Percentiles rank a stretch among this genome's conserved stretches.
These are phyloP conservation scores for Fusarium sp. DNA, from an alignment of 2,329 filamentous ascomycete species.

Conservation along the genomic window DNA sequence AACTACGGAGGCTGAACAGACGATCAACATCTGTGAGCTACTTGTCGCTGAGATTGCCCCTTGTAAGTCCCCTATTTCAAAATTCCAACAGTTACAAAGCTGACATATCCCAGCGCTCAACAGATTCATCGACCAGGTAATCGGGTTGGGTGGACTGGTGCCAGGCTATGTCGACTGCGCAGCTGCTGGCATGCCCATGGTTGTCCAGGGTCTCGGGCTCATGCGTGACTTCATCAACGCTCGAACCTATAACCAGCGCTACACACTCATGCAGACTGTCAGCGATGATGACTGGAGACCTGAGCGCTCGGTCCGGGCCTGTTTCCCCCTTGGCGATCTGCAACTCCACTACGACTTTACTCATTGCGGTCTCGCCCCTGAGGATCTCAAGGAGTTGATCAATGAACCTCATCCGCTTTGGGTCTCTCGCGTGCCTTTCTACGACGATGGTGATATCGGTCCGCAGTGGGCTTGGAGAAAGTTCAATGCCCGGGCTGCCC, in stretches of 20 bases:
- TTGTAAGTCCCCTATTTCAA: not conserved
- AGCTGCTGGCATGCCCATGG: not conserved
- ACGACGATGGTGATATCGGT: constrained; percentile 12
- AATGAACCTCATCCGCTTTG: not conserved
- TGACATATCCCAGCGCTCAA: constrained; percentile 6
- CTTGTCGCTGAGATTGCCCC: constrained; percentile 6
- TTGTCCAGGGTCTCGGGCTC: not conserved
- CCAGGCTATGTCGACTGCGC: not conserved
- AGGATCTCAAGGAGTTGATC: not conserved
- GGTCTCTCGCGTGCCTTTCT: constrained; percentile 17
- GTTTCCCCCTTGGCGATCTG: not conserved
- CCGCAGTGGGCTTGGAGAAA: constrained; percentile 4
- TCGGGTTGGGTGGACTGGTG: constrained; percentile 5
- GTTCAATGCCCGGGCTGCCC: not conserved
- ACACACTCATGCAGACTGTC: not conserved
- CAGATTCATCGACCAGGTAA: constrained; percentile 14
- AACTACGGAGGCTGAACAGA: constrained; percentile 8
- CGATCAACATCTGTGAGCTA: not conserved
- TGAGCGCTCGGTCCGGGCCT: not conserved
- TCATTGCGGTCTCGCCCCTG: not conserved
- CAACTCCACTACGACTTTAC: not conserved
- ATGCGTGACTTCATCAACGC: constrained; percentile 14
- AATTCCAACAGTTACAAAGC: not conserved
- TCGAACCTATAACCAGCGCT: not conserved
- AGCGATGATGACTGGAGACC: not conserved